Base-by-base conservation (phyloP, 1,139 yeast species). In the Hyphopichia buzzinii region DNA sequence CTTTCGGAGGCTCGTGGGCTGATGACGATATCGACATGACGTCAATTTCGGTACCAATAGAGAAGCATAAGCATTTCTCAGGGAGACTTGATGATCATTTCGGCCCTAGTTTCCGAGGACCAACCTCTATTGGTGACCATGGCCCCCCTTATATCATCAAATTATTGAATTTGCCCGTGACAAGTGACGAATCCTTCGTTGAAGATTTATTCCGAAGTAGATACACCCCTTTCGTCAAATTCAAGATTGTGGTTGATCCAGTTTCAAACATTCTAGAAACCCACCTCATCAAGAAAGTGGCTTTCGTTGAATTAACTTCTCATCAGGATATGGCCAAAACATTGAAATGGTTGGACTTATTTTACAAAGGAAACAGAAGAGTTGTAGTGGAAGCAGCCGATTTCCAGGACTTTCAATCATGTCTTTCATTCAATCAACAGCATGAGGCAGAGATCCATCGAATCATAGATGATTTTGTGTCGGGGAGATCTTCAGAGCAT, bases 21-120 rank as follows among this genome's bases (percentile, higher is more conserved):
- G 90, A 83, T 50, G 83, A 79, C 41, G 89, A 82, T 45, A 74
- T 84, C 38, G 89, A 83, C 59, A 68, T 81, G 62, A 72, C 80
- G 39, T 78, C 84, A 30, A 78, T 80, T 39, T 72, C 78, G 25
- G 81, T 79, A 26, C 83, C 83, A n/a, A 67, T 70, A 28, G 66
- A 62, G 37, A 57, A 53, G 38, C 44, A 57, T 31, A 52, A 53
- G 25, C 49, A 52, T 30, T 47, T 46, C 12, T 37, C 40, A 14
- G 28, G 44, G 22, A 38, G 39, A 10, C 38, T 30, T 21, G 30
- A 32, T n/a, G 42, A 41, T 21, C 28, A 17, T 7, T 10, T 27
- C 3, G 29, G 28, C 3, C 19, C 14, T 13, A 19, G 39, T 29
- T 8, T 21, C 24, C 14, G 21, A 19, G 23, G 8, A 19, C 23